These are phyloP conservation scores for Ophiostoma sp. DNA, from an alignment of 2,329 filamentous ascomycete genomes.

Conservation along the genomic window DNA sequence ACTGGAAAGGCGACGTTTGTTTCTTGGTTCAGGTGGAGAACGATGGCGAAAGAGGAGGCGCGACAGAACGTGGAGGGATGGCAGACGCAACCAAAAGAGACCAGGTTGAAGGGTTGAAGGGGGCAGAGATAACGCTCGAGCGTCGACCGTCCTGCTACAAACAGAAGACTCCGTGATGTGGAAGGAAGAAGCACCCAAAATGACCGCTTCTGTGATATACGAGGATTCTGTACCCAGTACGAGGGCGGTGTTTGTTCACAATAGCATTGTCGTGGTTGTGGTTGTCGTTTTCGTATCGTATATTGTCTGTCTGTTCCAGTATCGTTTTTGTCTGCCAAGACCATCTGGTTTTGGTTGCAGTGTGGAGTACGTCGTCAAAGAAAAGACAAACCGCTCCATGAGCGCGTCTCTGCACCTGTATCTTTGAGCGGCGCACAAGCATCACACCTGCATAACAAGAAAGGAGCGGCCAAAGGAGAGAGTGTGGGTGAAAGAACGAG, in stretches of 20 bases:
- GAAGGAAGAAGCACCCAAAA: background rate
- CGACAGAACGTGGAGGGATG: background rate
- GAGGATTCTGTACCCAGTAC: background rate
- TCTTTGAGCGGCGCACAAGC: conserved; percentile 20
- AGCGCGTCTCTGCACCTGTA: background rate
- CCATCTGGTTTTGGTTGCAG: conserved; percentile 3
- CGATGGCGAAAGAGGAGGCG: conserved; percentile 14
- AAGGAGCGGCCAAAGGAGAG: background rate
- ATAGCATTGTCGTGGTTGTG: background rate
- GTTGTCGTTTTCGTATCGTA: conserved; percentile 6
- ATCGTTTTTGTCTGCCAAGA: conserved; percentile 9
- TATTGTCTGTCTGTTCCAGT: background rate
- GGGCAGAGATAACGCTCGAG: conserved; percentile 6
- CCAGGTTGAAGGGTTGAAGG: conserved; percentile 9
- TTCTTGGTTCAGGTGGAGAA: conserved; percentile 19
- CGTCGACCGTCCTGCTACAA: conserved; percentile 6
- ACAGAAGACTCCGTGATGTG: background rate
- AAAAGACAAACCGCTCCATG: background rate
- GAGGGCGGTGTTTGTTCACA: background rate
- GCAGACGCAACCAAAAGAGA: background rate
- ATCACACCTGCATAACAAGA: conserved; percentile 15
- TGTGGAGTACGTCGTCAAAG: conserved; percentile 18
- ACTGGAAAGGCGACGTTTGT: background rate
- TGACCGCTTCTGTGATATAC: background rate
- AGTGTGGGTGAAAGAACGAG: background rate